phyloP scores from a whole-genome alignment of 164 flowering plant genomes.

The Umbellularia californica region DNA sequence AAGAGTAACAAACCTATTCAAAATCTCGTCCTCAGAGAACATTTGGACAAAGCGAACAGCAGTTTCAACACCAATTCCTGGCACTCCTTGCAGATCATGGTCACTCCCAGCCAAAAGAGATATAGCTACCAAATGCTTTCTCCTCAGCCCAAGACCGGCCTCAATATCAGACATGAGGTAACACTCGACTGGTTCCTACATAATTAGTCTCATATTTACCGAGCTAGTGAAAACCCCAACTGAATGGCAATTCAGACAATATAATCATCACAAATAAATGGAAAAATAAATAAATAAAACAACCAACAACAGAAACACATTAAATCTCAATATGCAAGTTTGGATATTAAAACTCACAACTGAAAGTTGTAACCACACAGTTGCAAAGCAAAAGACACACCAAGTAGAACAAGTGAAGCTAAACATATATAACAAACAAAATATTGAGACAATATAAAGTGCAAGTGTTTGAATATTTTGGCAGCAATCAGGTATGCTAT shows the following conservation, averaged over 20 bases:
- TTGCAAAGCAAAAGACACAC: too few species aligned
- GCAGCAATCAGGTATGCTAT: too few species aligned
- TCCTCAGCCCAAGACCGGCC: conserved; percentile 76
- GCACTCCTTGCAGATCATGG: conserved; percentile 75
- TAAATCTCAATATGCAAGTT: background rate
- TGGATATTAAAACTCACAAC: too few species aligned
- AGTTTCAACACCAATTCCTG: conserved; percentile 73
- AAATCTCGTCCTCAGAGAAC: conserved; percentile 64
- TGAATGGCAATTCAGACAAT: conserved; percentile 2
- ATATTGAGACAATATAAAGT: too few species aligned
- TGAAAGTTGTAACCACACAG: too few species aligned
- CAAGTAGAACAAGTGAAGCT: too few species aligned
- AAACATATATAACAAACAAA: too few species aligned
- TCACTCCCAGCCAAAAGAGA: conserved; percentile 91
- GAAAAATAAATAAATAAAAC: background rate
- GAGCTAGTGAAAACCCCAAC: conserved; percentile 8
- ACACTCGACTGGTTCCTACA: conserved; percentile 94
- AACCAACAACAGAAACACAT: background rate
- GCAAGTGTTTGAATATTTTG: too few species aligned
- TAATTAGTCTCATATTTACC: conserved; percentile 16
- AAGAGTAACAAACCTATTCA: conserved; percentile 47
- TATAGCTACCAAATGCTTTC: conserved; percentile 79
- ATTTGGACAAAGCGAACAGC: conserved; percentile 72
- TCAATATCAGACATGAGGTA: conserved; percentile 80
- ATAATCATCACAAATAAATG: background rate